A percentile compares a stretch with the other conserved stretches of the same genome.
phyloP scores from a whole-genome alignment of 1,139 yeast species.

The Wickerhamiella infanticola region DNA sequence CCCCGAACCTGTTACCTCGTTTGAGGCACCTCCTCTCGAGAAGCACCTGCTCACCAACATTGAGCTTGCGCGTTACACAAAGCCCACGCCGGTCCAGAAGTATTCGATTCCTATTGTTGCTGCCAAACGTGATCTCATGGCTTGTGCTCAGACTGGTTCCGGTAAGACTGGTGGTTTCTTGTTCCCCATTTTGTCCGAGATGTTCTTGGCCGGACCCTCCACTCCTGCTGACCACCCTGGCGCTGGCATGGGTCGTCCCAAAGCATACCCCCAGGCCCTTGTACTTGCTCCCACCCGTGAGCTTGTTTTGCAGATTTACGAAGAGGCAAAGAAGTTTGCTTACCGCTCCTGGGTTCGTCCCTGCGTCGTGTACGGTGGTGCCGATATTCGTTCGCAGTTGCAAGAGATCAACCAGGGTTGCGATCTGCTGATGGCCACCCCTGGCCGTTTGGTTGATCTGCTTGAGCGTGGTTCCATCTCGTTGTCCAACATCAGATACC shows the following conservation, averaged over 20 bases:
- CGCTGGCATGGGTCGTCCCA: conserved; percentile 36
- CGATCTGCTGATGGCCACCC: conserved; percentile 92
- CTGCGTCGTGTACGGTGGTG: conserved; percentile 96
- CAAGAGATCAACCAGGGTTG: conserved; percentile 88
- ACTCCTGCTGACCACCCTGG: conserved; percentile 29
- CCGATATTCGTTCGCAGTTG: conserved; percentile 78
- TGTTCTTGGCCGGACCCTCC: conserved; percentile 80
- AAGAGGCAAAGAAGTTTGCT: conserved; percentile 88
- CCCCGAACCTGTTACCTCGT: conserved; percentile 81
- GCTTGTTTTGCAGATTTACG: conserved; percentile 89
- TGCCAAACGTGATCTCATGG: conserved; percentile 94
- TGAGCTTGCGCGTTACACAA: conserved; percentile 72
- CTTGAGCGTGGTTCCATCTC: conserved; percentile 91
- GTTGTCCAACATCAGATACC: conserved; percentile 73
- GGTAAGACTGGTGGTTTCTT: conserved; percentile 99
- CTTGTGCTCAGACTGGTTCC: conserved; percentile 98
- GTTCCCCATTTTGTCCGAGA: conserved; percentile 92
- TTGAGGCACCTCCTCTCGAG: conserved; percentile 89
- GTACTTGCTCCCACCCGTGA: conserved; percentile 98
- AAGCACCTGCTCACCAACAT: conserved; percentile 76
- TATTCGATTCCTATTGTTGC: conserved; percentile 96
- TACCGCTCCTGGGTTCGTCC: conserved; percentile 99
- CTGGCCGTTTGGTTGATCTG: conserved; percentile 95
- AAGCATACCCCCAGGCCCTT: conserved; percentile 87
- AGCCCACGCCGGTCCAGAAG: conserved; percentile 97